Evolutionary conservation across 2,329 filamentous ascomycete genomes (phyloP).

Genomic region (Colletotrichum filicis): DNA sequence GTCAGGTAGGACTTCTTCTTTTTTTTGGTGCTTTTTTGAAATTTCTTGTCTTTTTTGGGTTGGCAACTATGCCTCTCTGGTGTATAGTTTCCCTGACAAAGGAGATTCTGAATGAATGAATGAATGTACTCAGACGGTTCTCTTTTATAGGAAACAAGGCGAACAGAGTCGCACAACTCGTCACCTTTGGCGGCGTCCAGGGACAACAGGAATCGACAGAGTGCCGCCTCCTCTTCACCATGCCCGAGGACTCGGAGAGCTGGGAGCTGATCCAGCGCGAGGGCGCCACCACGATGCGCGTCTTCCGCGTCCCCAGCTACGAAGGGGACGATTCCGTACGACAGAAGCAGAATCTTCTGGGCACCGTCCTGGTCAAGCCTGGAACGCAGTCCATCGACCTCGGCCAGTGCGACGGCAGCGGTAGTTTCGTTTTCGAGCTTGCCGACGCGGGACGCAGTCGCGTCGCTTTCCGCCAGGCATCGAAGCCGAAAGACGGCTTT

Average conservation of each 20-base stretch:
- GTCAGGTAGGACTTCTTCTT: constrained; percentile 5
- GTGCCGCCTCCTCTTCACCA: constrained; percentile 27
- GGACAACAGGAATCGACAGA: background rate
- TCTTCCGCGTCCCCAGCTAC: constrained; percentile 15
- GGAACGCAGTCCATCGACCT: constrained; percentile 29
- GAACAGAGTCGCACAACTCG: constrained; percentile 32
- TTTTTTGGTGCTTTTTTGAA: no score
- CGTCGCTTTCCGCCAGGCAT: constrained; percentile 33
- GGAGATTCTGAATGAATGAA: background rate
- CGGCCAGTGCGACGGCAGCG: constrained; percentile 24
- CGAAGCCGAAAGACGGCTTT: constrained; percentile 19
- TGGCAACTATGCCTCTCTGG: background rate
- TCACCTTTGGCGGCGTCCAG: constrained; percentile 22
- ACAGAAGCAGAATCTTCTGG: constrained; percentile 14
- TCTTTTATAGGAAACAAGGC: constrained; percentile 26
- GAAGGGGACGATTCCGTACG: constrained; percentile 4
- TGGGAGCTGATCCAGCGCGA: constrained; percentile 35
- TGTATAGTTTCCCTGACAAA: background rate
- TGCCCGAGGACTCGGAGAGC: constrained; percentile 35
- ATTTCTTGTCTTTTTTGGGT: background rate
- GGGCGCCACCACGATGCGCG: constrained; percentile 22
- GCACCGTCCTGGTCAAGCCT: constrained; percentile 21
- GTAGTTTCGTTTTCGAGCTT: constrained; percentile 32
- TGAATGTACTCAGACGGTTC: constrained; percentile 5
- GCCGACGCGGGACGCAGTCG: constrained; percentile 26